Conservation (phyloP, 352 stramenopile species). For the Globisporangium spinosum region DNA sequence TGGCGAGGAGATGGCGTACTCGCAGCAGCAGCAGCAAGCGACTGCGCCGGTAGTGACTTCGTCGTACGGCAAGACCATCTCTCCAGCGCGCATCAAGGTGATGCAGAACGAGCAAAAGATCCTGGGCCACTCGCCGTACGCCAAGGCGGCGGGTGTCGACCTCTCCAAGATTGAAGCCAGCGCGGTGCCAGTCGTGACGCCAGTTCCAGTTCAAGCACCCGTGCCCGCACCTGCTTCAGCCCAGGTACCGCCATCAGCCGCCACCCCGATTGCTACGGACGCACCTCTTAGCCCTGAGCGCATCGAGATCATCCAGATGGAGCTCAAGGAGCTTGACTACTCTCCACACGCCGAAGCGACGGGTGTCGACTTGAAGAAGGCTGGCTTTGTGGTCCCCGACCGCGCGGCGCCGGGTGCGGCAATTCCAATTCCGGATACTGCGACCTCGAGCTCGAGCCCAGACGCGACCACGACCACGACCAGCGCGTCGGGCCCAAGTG, state of each 20-base stretch:
- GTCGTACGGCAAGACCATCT: conserved; percentile 1
- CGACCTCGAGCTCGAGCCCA: not conserved
- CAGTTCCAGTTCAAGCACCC: not conserved
- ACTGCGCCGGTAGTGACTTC: not conserved
- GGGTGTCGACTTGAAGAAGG: conserved; percentile 8
- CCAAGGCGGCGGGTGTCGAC: conserved; percentile 1
- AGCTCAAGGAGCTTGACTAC: conserved; percentile 10
- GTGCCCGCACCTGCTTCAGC: not conserved
- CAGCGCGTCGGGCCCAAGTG: not conserved
- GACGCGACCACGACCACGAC: not conserved
- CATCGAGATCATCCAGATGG: conserved; percentile 13
- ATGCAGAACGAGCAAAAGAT: conserved; percentile 13
- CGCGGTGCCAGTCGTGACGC: not conserved
- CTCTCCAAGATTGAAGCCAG: not conserved
- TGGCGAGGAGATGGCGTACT: conserved; percentile 9
- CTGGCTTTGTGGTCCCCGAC: conserved; percentile 2
- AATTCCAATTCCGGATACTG: not conserved
- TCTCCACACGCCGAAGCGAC: conserved; percentile 5
- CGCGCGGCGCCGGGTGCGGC: not conserved
- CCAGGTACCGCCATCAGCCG: not conserved
- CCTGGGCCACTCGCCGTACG: conserved; percentile 2
- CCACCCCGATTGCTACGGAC: not conserved
- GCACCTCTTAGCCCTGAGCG: not conserved
- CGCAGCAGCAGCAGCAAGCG: not conserved
- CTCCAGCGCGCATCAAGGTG: conserved; percentile 2